Evolutionary conservation across 208 protist species (phyloP).

Genomic region (Trypanosoma platydactyli): DNA sequence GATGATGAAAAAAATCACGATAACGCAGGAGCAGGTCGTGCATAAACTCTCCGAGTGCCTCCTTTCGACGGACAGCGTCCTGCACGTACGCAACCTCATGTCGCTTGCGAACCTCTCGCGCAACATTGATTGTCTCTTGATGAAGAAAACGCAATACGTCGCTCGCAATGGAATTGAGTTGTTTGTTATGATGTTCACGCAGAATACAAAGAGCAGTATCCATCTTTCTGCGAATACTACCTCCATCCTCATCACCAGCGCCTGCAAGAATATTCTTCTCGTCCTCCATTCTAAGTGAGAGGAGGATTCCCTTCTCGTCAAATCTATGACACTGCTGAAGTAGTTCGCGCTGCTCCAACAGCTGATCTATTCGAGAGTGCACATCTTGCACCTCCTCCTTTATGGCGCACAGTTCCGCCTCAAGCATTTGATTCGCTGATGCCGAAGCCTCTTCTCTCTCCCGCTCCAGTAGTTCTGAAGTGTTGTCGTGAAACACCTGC

Average conservation of each 20-base stretch:
- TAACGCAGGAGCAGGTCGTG: constrained; percentile 43
- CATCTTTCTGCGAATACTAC: constrained; percentile 22
- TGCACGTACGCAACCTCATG: constrained; percentile 44
- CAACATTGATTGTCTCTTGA: constrained; percentile 42
- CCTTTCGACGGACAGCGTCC: constrained; percentile 44
- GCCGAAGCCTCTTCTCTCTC: constrained; percentile 37
- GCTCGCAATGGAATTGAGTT: constrained; percentile 32
- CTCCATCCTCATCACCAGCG: constrained; percentile 1
- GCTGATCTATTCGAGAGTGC: constrained; percentile 15
- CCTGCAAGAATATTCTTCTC: not conserved
- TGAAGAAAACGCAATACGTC: constrained; percentile 63
- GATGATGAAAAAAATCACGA: constrained; percentile 44
- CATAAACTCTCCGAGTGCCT: constrained; percentile 38
- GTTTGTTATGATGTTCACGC: constrained; percentile 41
- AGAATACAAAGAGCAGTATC: constrained; percentile 32
- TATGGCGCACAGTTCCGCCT: constrained; percentile 32
- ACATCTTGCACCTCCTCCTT: not conserved
- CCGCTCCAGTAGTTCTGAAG: constrained; percentile 25
- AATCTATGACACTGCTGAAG: constrained; percentile 28
- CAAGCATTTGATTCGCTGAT: constrained; percentile 36
- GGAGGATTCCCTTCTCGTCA: constrained; percentile 23
- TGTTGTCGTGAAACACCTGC: constrained; percentile 28
- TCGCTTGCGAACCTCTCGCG: constrained; percentile 36
- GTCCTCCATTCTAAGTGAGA: constrained; percentile 19
- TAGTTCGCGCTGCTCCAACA: constrained; percentile 26